Percentiles rank a stretch among this genome's conserved stretches.
These are phyloP conservation scores for Leptographium procerum DNA, from an alignment of 2,329 filamentous ascomycete species.

Conservation along the genomic window DNA sequence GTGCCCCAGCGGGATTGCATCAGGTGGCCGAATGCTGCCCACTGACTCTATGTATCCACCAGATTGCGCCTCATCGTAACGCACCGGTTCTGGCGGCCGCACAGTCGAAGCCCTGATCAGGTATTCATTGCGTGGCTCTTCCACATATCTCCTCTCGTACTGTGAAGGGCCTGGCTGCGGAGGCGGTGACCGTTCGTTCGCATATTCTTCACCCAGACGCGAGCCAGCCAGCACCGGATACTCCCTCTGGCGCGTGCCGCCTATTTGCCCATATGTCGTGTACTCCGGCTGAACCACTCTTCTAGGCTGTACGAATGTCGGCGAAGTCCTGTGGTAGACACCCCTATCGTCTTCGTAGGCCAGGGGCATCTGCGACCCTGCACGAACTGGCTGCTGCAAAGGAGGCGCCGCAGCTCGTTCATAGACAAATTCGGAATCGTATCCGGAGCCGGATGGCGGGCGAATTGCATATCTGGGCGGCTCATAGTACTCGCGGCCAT, in stretches of 20 bases:
- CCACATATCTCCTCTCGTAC: background rate
- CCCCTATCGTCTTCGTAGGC: slow-evolving; percentile 37
- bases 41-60: slow-evolving; percentile 23
- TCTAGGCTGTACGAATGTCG: slow-evolving; percentile 33
- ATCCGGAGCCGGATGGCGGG: slow-evolving; percentile 10
- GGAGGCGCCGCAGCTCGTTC: slow-evolving; percentile 39
- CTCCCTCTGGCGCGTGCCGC: slow-evolving; percentile 43
- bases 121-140: slow-evolving; percentile 31
- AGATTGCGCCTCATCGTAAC: slow-evolving; percentile 14
- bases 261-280: slow-evolving; percentile 15
- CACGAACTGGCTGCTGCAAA: slow-evolving; percentile 23
- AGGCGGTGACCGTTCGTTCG: slow-evolving; percentile 23
- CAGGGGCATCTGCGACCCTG: slow-evolving; percentile 38
- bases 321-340: slow-evolving; percentile 40
- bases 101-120: slow-evolving; percentile 42
- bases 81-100: slow-evolving; percentile 29
- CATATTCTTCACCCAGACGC: slow-evolving; percentile 31
- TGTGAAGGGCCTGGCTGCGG: background rate
- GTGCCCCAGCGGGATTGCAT: slow-evolving; percentile 2
- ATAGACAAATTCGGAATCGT: slow-evolving; percentile 34
- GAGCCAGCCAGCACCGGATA: slow-evolving; percentile 40
- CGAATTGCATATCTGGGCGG: slow-evolving; percentile 40
- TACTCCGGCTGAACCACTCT: slow-evolving; percentile 53
- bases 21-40: slow-evolving; percentile 42
- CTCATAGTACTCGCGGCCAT: slow-evolving; percentile 66